Evolutionary conservation across 108 stramenopile species (phyloP).

Genomic region (Licmophora abbreviata): DNA sequence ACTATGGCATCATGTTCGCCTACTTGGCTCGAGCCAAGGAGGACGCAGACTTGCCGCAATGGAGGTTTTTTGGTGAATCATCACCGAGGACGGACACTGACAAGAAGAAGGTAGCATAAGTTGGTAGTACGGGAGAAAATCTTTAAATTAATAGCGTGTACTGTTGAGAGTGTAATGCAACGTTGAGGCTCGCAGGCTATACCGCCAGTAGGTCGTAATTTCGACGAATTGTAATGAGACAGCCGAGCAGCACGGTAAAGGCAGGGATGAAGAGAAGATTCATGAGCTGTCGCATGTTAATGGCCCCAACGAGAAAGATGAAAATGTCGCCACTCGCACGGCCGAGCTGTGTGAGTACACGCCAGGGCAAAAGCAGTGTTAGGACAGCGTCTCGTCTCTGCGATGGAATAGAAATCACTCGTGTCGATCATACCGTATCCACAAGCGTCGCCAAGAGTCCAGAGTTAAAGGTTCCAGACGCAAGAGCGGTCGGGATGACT

Average conservation of each 20-base stretch:
- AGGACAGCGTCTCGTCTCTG: constrained; percentile 15
- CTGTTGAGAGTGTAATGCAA: no score
- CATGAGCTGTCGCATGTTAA: constrained; percentile 50
- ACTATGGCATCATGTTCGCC: background rate
- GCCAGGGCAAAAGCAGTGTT: background rate
- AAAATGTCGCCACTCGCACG: constrained; percentile 63
- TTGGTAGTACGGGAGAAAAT: no score
- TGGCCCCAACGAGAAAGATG: constrained; percentile 45
- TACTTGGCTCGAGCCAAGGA: no score
- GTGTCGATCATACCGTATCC: constrained; percentile 44
- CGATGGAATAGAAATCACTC: constrained; percentile 25
- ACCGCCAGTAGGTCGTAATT: constrained; percentile 55
- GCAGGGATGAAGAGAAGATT: constrained; percentile 62
- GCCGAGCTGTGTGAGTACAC: constrained; percentile 29
- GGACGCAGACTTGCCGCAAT: no score
- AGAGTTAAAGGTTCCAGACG: constrained; percentile 82
- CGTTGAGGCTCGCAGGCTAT: no score
- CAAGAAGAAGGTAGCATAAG: no score
- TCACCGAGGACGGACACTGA: no score
- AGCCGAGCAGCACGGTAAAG: constrained; percentile 35
- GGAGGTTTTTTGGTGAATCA: no score
- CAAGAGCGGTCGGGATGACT: constrained; percentile 79
- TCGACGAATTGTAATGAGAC: constrained; percentile 39
- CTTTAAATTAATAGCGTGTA: no score
- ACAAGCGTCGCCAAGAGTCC: constrained; percentile 67